phyloP scores from a whole-genome alignment of 2,329 filamentous ascomycete species.

The Aspergillus bombycis region DNA sequence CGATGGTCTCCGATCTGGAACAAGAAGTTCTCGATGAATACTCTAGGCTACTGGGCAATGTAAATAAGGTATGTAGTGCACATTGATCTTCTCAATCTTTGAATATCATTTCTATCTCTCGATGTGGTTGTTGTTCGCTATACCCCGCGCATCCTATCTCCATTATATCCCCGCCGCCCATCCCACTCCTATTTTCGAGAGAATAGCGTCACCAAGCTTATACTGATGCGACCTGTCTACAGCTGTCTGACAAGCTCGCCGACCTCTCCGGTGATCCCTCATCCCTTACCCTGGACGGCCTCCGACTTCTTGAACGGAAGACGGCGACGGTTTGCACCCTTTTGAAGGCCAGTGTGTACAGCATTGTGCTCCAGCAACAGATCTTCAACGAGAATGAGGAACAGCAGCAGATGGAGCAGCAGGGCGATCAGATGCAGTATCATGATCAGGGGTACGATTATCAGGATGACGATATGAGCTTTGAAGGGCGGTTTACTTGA shows the following conservation, averaged over 20 bases:
- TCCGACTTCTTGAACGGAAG: constrained; percentile 89
- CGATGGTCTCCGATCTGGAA: constrained; percentile 72
- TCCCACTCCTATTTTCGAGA: neutral
- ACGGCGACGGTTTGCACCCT: constrained; percentile 93
- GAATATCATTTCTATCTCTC: neutral
- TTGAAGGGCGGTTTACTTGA: constrained; percentile 21
- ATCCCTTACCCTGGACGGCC: constrained; percentile 75
- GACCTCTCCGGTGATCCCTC: constrained; percentile 64
- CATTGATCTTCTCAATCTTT: neutral
- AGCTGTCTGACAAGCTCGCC: constrained; percentile 53
- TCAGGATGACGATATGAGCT: constrained; percentile 31
- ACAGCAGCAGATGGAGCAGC: constrained; percentile 22
- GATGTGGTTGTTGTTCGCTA: neutral
- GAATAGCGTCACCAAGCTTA: neutral
- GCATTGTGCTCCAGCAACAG: constrained; percentile 97
- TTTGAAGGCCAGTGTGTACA: constrained; percentile 97
- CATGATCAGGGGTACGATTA: constrained; percentile 26
- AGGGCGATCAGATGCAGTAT: constrained; percentile 23
- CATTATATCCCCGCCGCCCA: neutral
- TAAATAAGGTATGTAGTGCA: constrained; percentile 71
- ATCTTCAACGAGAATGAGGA: constrained; percentile 67
- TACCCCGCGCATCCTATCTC: neutral
- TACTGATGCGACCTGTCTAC: neutral
- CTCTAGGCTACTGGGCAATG: constrained; percentile 79
- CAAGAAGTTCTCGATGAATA: constrained; percentile 97